phyloP scores from a whole-genome alignment of 306 rosid genomes.

The Cicer chorassanicum region DNA sequence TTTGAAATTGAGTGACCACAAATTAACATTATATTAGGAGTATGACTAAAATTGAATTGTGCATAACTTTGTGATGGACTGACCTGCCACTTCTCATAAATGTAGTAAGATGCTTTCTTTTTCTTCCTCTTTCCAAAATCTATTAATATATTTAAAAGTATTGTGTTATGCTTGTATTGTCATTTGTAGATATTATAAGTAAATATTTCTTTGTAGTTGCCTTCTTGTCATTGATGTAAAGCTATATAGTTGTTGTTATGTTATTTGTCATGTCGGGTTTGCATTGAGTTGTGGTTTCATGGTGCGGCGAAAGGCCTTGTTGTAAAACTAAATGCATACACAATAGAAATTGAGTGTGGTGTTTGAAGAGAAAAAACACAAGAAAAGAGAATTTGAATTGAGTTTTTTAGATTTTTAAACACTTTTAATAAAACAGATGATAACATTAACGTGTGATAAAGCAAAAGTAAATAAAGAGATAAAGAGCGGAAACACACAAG shows the following conservation, averaged over 20 bases:
- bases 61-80: slow-evolving; percentile 24
- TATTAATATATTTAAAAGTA: not conserved
- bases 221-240: not conserved
- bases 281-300: not conserved
- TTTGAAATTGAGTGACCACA: slow-evolving; percentile 9
- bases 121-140: not conserved
- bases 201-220: not conserved
- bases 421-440: too few species aligned
- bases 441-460: too few species aligned
- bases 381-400: too few species aligned
- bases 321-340: not conserved
- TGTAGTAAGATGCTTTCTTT: not conserved
- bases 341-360: not conserved
- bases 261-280: not conserved
- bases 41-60: not conserved
- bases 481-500: too few species aligned
- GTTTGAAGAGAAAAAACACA: not conserved
- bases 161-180: not conserved
- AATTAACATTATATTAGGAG: slow-evolving; percentile 2
- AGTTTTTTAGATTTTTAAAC: too few species aligned
- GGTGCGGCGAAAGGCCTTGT: not conserved
- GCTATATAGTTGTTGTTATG: slow-evolving; percentile 21
- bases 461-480: too few species aligned
- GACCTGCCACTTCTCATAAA: slow-evolving; percentile 23
- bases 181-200: slow-evolving; percentile 10